These are phyloP conservation scores for Raphanus raphanistrum DNA, from an alignment of 345 rosid genomes.

Conservation along the genomic window DNA sequence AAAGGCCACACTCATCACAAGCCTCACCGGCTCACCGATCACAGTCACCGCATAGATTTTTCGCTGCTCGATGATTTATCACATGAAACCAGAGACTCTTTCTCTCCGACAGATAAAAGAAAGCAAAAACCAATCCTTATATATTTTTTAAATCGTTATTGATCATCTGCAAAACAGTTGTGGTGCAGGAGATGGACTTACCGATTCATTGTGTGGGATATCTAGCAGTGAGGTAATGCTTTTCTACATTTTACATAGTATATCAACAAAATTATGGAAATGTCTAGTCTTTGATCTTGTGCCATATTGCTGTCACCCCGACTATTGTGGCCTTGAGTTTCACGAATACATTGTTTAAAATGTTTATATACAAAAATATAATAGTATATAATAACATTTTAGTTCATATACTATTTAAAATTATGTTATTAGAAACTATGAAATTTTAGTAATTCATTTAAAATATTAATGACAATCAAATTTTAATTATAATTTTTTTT, in stretches of 20 bases:
- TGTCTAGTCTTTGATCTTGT: constrained; percentile 15
- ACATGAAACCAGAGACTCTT: background rate
- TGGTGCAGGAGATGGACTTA: constrained; percentile 82
- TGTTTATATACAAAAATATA: too few relatives aligned
- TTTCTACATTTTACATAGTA: background rate
- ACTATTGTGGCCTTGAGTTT: background rate
- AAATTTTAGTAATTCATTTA: too few relatives aligned
- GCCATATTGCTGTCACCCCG: background rate
- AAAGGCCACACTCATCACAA: background rate
- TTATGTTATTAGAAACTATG: too few relatives aligned
- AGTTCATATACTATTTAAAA: too few relatives aligned
- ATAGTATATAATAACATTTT: too few relatives aligned
- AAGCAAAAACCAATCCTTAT: background rate
- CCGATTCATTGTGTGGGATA: constrained; percentile 70
- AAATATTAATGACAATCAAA: too few relatives aligned
- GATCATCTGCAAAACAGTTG: background rate
- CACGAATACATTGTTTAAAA: too few relatives aligned
- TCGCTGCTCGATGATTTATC: background rate
- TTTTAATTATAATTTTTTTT: too few relatives aligned
- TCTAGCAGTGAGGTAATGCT: constrained; percentile 75
- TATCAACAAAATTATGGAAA: background rate
- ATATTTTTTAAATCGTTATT: background rate
- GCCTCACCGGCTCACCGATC: background rate
- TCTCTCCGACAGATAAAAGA: background rate
- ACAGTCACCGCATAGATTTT: background rate